Percentiles rank a stretch among this genome's conserved stretches.
phyloP scores from a whole-genome alignment of 1,139 yeast genomes.

The Geotrichum histeridarum region DNA sequence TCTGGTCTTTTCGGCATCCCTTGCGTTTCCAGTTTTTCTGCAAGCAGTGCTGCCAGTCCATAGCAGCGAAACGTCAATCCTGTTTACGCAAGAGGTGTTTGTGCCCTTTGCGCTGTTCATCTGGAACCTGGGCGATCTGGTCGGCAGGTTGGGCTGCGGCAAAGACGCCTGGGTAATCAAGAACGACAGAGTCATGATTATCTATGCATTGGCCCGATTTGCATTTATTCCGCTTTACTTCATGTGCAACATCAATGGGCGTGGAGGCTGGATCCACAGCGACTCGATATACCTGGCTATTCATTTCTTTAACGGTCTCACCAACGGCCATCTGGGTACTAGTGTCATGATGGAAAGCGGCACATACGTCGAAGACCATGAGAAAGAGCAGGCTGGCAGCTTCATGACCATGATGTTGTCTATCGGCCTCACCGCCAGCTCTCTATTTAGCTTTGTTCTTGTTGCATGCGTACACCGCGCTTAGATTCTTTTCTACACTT shows the following conservation, averaged over 20 bases:
- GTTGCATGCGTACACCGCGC: conserved; percentile 8
- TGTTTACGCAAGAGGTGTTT: conserved; percentile 41
- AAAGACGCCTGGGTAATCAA: conserved; percentile 33
- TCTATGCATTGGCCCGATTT: conserved; percentile 39
- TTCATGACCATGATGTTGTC: conserved; percentile 75
- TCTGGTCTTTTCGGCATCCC: conserved; percentile 64
- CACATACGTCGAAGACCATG: conserved; percentile 51
- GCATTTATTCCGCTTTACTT: conserved; percentile 45
- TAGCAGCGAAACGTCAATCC: conserved; percentile 44
- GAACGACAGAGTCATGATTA: conserved; percentile 21
- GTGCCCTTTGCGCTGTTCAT: conserved; percentile 72
- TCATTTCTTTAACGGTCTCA: conserved; percentile 75
- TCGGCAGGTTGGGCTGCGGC: conserved; percentile 58
- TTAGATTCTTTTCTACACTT: no score
- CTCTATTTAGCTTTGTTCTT: conserved; percentile 64
- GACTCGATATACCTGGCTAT: conserved; percentile 64
- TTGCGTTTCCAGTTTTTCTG: conserved; percentile 89
- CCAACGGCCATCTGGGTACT: conserved; percentile 82
- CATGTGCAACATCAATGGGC: conserved; percentile 44
- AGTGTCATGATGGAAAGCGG: conserved; percentile 80
- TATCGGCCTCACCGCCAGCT: conserved; percentile 71
- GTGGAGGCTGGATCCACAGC: conserved; percentile 37
- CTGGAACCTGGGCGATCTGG: conserved; percentile 88
- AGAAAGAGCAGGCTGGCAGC: conserved; percentile 92
- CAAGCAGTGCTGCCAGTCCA: conserved; percentile 13